A percentile compares a stretch with the other conserved stretches of the same genome.
phyloP scores from a whole-genome alignment of 129 eudicot species.

The Saussurea involucrata region DNA sequence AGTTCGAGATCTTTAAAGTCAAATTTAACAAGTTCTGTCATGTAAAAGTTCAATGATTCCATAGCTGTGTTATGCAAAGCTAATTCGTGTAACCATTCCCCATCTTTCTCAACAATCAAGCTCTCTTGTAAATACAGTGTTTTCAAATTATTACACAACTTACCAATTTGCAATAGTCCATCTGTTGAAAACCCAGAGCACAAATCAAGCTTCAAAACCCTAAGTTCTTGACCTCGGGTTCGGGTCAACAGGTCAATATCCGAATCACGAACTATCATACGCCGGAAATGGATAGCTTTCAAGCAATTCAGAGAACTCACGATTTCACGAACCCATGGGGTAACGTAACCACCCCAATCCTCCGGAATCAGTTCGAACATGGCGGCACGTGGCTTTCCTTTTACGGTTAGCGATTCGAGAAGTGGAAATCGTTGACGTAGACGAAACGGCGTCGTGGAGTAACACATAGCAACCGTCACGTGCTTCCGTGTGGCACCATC shows the following conservation, averaged over 20 bases:
- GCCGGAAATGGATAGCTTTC: constrained; percentile 28
- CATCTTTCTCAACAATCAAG: constrained; percentile 46
- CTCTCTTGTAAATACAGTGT: constrained; percentile 63
- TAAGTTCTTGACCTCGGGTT: constrained; percentile 16
- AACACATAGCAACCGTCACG: constrained; percentile 21
- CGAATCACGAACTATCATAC: constrained; percentile 35
- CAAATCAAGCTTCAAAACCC: constrained; percentile 34
- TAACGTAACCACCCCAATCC: constrained; percentile 32
- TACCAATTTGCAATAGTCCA: constrained; percentile 22
- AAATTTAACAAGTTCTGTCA: constrained; percentile 55
- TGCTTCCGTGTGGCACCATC: constrained; percentile 36
- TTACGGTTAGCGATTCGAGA: constrained; percentile 29
- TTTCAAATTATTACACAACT: constrained; percentile 38
- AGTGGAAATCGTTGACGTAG: constrained; percentile 26
- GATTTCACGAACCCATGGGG: constrained; percentile 32
- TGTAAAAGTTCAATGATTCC: constrained; percentile 61
- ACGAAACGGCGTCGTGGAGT: constrained; percentile 31
- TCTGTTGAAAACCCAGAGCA: constrained; percentile 35
- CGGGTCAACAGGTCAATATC: constrained; percentile 25
- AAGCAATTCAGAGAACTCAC: constrained; percentile 12
- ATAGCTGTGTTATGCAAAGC: constrained; percentile 57
- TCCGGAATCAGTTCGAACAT: constrained; percentile 35
- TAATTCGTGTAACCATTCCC: constrained; percentile 74
- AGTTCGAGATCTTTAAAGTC: constrained; percentile 52
- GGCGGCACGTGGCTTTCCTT: constrained; percentile 40